A percentile compares a stretch with the other conserved stretches of the same genome.
These are phyloP conservation scores for Pugionium cornutum DNA, from an alignment of 345 rosid genomes.

Conservation along the genomic window DNA sequence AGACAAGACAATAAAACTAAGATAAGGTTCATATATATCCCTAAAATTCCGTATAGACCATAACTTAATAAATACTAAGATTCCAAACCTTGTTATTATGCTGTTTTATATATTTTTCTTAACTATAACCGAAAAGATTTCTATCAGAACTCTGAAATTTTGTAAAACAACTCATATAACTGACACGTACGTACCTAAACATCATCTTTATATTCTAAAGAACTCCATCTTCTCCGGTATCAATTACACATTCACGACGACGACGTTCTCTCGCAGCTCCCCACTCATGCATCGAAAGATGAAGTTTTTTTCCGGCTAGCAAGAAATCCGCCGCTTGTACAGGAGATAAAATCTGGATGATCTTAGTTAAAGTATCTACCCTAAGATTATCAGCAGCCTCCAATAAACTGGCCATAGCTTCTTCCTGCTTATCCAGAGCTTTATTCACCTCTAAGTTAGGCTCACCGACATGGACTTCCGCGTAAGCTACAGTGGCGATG, in stretches of 20 bases:
- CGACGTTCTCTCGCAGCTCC: constrained; percentile 41
- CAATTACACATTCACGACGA: constrained; percentile 35
- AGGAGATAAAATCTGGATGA: constrained; percentile 34
- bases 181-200: constrained; percentile 29
- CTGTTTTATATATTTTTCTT: too few relatives aligned
- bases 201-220: too few relatives aligned
- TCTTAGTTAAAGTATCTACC: constrained; percentile 40
- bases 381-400: constrained; percentile 46
- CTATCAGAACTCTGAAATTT: too few relatives aligned
- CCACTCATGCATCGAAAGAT: constrained; percentile 51
- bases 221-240: constrained; percentile 8
- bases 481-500: constrained; percentile 37
- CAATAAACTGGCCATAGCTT: constrained; percentile 37
- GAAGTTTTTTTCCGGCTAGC: constrained; percentile 46
- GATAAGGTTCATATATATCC: too few relatives aligned
- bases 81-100: too few relatives aligned
- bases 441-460: constrained; percentile 32
- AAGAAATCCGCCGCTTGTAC: constrained; percentile 45
- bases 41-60: too few relatives aligned
- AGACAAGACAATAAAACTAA: too few relatives aligned
- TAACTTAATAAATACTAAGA: too few relatives aligned
- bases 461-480: constrained; percentile 8
- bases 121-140: too few relatives aligned
- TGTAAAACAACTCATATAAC: too few relatives aligned
- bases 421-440: constrained; percentile 41